These are phyloP conservation scores for Mucor indicus DNA, from an alignment of 371 early-diverging fungal genomes.

Conservation along the genomic window DNA sequence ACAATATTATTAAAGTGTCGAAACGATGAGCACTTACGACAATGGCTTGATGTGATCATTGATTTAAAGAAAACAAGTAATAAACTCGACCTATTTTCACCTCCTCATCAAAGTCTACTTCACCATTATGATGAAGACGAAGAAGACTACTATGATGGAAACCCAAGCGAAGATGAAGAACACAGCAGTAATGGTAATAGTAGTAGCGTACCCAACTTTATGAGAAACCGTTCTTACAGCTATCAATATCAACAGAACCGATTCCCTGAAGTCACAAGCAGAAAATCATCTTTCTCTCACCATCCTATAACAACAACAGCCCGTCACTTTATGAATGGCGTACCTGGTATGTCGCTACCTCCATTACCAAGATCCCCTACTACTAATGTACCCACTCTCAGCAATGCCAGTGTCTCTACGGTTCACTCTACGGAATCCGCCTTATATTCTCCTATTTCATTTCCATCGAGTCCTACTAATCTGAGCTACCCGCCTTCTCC, in stretches of 20 bases:
- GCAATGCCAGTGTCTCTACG: conserved; percentile 12
- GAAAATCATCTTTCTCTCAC: conserved; percentile 12
- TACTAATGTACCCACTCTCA: not conserved
- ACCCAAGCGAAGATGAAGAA: not conserved
- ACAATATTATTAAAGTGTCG: conserved; percentile 84
- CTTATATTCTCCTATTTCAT: conserved; percentile 10
- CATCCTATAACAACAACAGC: not conserved
- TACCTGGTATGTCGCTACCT: conserved; percentile 43
- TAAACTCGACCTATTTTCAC: conserved; percentile 13
- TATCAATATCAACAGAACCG: conserved; percentile 17
- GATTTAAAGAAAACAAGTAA: conserved; percentile 47
- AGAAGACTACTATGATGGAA: conserved; percentile 2
- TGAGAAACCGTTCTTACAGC: conserved; percentile 12
- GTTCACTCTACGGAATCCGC: conserved; percentile 4
- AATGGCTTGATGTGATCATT: conserved; percentile 74
- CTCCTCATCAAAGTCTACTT: conserved; percentile 5
- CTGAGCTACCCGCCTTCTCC: conserved; percentile 50
- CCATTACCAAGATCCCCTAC: conserved; percentile 47
- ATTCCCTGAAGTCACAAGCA: not conserved
- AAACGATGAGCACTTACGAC: conserved; percentile 86
- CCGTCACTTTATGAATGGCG: conserved; percentile 17
- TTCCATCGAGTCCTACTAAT: conserved; percentile 47
- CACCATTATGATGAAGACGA: conserved; percentile 33
- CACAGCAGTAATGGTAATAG: not conserved
- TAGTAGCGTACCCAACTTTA: conserved; percentile 1